These are phyloP conservation scores for Ophiostoma perfectum DNA, from an alignment of 2,329 filamentous ascomycete species.

Conservation along the genomic window DNA sequence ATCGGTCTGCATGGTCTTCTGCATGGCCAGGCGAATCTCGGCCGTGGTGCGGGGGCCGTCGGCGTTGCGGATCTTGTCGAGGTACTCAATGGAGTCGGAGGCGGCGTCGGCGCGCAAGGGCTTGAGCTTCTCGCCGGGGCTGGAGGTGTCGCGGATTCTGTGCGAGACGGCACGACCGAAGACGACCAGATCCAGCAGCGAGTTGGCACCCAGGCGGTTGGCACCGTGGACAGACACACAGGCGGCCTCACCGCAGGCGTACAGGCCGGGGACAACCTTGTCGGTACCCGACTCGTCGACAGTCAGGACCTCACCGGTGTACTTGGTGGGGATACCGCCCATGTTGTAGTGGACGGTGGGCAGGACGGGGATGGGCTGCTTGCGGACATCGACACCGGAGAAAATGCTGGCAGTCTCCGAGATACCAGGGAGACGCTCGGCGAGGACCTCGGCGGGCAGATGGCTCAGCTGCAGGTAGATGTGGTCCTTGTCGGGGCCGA, in stretches of 20 bases:
- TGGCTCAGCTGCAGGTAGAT: constrained; percentile 98
- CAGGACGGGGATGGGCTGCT: constrained; percentile 93
- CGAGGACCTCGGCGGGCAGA: constrained; percentile 82
- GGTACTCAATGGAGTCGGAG: constrained; percentile 75
- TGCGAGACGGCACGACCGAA: constrained; percentile 97
- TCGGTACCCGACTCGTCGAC: constrained; percentile 82
- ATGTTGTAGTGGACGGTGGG: constrained; percentile 99
- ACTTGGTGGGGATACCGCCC: constrained; percentile 97
- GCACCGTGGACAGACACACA: constrained; percentile 98
- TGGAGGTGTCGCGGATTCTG: constrained; percentile 92
- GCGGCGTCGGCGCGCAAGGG: constrained; percentile 79
- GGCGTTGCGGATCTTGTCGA: constrained; percentile 80
- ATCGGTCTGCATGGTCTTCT: constrained; percentile 97
- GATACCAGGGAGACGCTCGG: constrained; percentile 95
- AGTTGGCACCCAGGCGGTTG: constrained; percentile 97
- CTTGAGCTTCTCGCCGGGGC: constrained; percentile 72
- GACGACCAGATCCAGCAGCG: constrained; percentile 91
- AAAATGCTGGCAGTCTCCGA: constrained; percentile 98
- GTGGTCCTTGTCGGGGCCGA: constrained; percentile 95
- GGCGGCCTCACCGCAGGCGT: constrained; percentile 93
- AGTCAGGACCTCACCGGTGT: constrained; percentile 92
- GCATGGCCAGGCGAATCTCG: constrained; percentile 86
- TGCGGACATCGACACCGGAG: constrained; percentile 91
- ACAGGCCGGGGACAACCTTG: constrained; percentile 89
- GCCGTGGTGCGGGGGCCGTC: constrained; percentile 81